Conservation (phyloP, 805 yeast species). For the Ogataea allantospora region DNA sequence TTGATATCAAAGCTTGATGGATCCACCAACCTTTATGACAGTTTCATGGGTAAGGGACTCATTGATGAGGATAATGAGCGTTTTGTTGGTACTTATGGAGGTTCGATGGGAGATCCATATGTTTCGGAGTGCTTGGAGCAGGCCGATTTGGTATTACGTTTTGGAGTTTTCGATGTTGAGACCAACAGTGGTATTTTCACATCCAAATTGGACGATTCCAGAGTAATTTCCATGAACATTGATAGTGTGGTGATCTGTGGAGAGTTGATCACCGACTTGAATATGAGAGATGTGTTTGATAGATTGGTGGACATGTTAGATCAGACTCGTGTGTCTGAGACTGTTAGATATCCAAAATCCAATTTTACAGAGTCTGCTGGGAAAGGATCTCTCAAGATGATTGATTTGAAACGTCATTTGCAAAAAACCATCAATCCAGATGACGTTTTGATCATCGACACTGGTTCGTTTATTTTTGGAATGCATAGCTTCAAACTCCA, state of each 20-base stretch:
- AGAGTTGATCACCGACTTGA: constrained; percentile 28
- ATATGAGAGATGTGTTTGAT: constrained; percentile 36
- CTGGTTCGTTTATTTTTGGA: constrained; percentile 48
- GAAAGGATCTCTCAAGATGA: constrained; percentile 27
- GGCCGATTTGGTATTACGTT: constrained; percentile 66
- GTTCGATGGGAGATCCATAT: constrained; percentile 32
- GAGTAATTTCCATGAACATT: constrained; percentile 39
- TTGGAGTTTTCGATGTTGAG: constrained; percentile 69
- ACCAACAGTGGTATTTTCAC: constrained; percentile 63
- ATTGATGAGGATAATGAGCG: constrained; percentile 41
- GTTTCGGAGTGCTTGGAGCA: constrained; percentile 39
- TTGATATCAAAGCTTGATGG: constrained; percentile 34
- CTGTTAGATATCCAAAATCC: constrained; percentile 1
- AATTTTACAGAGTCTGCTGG: not conserved
- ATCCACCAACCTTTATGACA: constrained; percentile 40
- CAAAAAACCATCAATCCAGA: constrained; percentile 35
- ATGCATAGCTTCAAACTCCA: constrained; percentile 37
- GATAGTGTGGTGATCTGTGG: constrained; percentile 41
- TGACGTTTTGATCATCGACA: constrained; percentile 45
- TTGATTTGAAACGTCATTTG: constrained; percentile 36
- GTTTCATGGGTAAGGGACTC: constrained; percentile 40
- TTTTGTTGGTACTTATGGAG: constrained; percentile 45
- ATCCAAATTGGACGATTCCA: constrained; percentile 29
- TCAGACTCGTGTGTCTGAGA: constrained; percentile 11
- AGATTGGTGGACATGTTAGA: constrained; percentile 40